Conservation (phyloP, 2,329 filamentous ascomycete genomes). For the Epichloe sylvatica region DNA sequence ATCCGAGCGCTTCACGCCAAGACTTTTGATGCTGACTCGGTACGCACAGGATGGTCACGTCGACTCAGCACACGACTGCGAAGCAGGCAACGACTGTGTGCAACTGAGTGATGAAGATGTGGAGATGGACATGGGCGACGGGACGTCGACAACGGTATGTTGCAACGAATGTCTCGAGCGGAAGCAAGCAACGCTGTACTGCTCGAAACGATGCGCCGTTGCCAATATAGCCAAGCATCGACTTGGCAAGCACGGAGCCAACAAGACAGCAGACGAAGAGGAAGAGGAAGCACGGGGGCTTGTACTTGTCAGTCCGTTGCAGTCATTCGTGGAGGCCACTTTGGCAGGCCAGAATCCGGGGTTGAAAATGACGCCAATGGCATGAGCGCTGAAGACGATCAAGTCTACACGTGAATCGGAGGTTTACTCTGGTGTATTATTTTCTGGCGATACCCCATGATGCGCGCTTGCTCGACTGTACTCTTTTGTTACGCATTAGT, state of each 20-base stretch:
- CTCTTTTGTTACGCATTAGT: background rate
- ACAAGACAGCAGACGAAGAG: constrained; percentile 11
- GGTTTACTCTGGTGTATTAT: background rate
- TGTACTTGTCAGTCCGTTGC: constrained; percentile 12
- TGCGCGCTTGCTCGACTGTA: background rate
- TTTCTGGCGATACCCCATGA: background rate
- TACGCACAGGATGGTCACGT: constrained; percentile 24
- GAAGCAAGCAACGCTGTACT: constrained; percentile 26
- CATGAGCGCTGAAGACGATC: background rate
- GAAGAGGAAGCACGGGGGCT: constrained; percentile 11
- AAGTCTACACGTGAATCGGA: background rate
- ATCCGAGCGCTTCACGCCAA: background rate
- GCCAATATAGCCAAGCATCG: constrained; percentile 28
- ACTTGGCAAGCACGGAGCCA: constrained; percentile 17
- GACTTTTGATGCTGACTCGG: constrained; percentile 11
- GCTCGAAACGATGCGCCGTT: constrained; percentile 28
- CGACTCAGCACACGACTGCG: constrained; percentile 26
- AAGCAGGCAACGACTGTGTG: constrained; percentile 26
- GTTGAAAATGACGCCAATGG: constrained; percentile 14
- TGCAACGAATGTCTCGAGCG: constrained; percentile 29
- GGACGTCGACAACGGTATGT: constrained; percentile 17
- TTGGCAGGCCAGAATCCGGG: constrained; percentile 20
- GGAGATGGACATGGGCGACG: constrained; percentile 27
- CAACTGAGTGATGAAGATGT: constrained; percentile 25
- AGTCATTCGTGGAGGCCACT: constrained; percentile 14